These are phyloP conservation scores for Gossypium laxum DNA, from an alignment of 441 rosid genomes.

Conservation along the genomic window DNA sequence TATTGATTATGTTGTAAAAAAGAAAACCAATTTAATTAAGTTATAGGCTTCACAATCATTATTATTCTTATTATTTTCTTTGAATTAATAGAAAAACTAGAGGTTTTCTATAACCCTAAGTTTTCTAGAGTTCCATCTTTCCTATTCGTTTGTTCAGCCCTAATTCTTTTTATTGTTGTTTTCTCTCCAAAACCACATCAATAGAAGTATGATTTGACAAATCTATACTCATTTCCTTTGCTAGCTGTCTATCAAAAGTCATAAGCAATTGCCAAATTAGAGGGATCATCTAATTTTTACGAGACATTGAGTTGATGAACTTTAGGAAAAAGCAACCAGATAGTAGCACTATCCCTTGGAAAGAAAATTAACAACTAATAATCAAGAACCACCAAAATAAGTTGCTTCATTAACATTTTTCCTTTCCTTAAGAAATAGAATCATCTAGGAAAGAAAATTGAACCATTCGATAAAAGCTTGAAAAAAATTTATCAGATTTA, in stretches of 20 bases:
- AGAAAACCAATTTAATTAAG: too few relatives aligned
- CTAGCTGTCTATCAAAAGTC: background rate
- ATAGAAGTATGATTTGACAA: background rate
- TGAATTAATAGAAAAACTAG: too few relatives aligned
- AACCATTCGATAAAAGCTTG: background rate
- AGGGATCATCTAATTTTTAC: background rate
- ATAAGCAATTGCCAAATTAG: background rate
- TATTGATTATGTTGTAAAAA: too few relatives aligned
- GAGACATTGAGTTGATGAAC: background rate
- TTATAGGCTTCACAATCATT: too few relatives aligned
- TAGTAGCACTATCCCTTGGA: background rate
- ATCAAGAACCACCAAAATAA: background rate
- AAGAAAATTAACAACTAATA: slow-evolving; percentile 7
- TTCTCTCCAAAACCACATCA: too few relatives aligned
- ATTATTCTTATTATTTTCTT: too few relatives aligned
- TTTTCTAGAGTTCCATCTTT: too few relatives aligned
- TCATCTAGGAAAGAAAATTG: background rate
- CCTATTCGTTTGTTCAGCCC: too few relatives aligned
- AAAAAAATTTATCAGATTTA: background rate
- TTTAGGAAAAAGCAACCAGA: background rate
- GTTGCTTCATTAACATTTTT: background rate
- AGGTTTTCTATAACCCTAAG: too few relatives aligned
- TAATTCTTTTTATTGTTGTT: too few relatives aligned
- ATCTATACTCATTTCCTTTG: background rate
- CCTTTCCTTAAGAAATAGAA: background rate